A percentile compares a stretch with the other conserved stretches of the same genome.
Conservation (phyloP, 2,329 filamentous ascomycete genomes). For the Fusarium floridanum region DNA sequence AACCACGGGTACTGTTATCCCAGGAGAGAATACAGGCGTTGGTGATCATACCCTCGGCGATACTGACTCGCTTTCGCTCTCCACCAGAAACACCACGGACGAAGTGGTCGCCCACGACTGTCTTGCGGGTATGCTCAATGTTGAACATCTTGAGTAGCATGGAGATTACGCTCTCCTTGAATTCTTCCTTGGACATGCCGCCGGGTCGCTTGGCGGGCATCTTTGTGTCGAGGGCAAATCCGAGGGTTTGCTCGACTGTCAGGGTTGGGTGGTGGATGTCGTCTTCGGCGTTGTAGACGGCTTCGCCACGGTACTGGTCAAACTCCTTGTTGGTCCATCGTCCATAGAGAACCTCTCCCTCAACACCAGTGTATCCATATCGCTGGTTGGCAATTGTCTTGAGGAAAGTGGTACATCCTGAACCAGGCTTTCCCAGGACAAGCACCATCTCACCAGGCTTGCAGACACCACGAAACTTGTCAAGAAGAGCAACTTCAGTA, state of each 20-base stretch:
- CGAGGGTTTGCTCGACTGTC: constrained; percentile 88
- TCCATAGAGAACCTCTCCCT: constrained; percentile 82
- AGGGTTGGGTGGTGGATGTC: constrained; percentile 88
- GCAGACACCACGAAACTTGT: constrained; percentile 77
- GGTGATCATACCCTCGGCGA: constrained; percentile 85
- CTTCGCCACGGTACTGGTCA: constrained; percentile 81
- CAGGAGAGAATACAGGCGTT: constrained; percentile 79
- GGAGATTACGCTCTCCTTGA: constrained; percentile 81
- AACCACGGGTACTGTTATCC: constrained; percentile 80
- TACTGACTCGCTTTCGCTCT: constrained; percentile 78
- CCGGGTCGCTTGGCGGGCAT: constrained; percentile 83
- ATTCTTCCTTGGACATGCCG: constrained; percentile 78
- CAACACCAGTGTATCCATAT: constrained; percentile 65
- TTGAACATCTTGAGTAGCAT: constrained; percentile 92
- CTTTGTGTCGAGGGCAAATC: constrained; percentile 87
- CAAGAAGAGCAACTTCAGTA: constrained; percentile 78
- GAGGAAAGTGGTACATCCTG: constrained; percentile 77
- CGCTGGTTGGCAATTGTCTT: constrained; percentile 77
- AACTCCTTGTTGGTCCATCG: constrained; percentile 80
- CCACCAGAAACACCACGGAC: constrained; percentile 82
- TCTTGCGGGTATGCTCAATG: constrained; percentile 88
- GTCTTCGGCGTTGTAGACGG: constrained; percentile 84
- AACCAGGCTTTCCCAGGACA: constrained; percentile 82
- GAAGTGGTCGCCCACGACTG: constrained; percentile 86
- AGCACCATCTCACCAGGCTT: constrained; percentile 91